Evolutionary conservation across 78 protist genomes (phyloP).

Genomic region (Speleostelium caveatum): DNA sequence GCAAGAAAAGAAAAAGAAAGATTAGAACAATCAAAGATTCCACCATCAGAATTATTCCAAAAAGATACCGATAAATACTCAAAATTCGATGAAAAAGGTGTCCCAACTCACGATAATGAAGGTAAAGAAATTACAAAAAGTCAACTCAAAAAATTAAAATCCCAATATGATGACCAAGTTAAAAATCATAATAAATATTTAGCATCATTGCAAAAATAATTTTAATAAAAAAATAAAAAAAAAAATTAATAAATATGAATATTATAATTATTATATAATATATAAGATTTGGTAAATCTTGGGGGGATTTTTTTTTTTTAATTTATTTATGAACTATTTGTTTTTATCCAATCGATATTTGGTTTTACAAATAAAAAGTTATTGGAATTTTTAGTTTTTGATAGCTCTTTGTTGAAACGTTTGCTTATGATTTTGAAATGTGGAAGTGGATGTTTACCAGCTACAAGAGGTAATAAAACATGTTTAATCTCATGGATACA

Average conservation of each 20-base stretch:
- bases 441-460: constrained; percentile 68
- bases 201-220: constrained; percentile 7
- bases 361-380: constrained; percentile 66
- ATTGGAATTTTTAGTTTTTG: constrained; percentile 63
- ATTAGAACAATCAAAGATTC: constrained; percentile 43
- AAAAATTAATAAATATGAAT: too few relatives aligned
- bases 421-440: constrained; percentile 56
- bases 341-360: constrained; percentile 28
- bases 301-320: too few relatives aligned
- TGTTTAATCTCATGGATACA: constrained; percentile 64
- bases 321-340: too few relatives aligned
- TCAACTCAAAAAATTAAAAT: constrained; percentile 52
- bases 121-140: constrained; percentile 69
- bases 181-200: constrained; percentile 60
- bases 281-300: too few relatives aligned
- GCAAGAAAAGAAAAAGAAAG: constrained; percentile 43
- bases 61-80: constrained; percentile 60
- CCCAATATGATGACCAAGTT: constrained; percentile 45
- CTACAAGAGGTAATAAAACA: constrained; percentile 58
- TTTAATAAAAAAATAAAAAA: too few relatives aligned
- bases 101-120: constrained; percentile 83
- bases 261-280: too few relatives aligned
- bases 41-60: constrained; percentile 53
- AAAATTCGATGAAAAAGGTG: constrained; percentile 54
- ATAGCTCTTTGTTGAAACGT: constrained; percentile 66